Conservation (phyloP, 75 land plant genomes). For the Cupressus sempervirens region DNA sequence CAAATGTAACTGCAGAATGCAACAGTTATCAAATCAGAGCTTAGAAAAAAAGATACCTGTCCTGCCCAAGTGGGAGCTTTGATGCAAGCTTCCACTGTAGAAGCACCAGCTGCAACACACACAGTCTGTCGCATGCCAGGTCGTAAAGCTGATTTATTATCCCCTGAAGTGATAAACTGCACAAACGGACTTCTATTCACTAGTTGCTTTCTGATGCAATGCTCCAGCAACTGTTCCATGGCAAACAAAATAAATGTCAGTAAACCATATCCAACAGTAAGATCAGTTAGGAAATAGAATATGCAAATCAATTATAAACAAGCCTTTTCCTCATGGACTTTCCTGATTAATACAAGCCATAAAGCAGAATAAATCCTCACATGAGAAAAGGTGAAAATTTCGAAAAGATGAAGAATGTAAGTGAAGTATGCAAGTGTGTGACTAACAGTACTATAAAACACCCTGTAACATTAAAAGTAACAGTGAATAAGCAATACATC, state of each 20-base stretch:
- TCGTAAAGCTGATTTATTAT: slow-evolving; percentile 23
- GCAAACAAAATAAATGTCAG: neutral
- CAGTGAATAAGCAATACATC: neutral
- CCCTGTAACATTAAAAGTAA: neutral
- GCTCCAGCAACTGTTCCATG: slow-evolving; percentile 72
- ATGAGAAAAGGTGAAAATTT: neutral
- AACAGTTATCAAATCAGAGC: neutral
- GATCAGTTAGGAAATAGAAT: neutral
- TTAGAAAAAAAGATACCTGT: slow-evolving; percentile 51
- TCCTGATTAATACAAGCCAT: slow-evolving; percentile 5
- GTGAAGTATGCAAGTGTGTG: too few relatives aligned
- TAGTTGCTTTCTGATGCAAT: slow-evolving; percentile 72
- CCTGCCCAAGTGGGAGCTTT: slow-evolving; percentile 88
- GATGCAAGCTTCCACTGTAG: slow-evolving; percentile 74
- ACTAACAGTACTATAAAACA: neutral
- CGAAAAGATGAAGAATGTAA: neutral
- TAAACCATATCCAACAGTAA: neutral
- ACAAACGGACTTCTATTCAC: slow-evolving; percentile 66
- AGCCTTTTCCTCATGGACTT: neutral
- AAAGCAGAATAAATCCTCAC: neutral
- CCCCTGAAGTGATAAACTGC: slow-evolving; percentile 32
- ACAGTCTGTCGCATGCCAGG: slow-evolving; percentile 63
- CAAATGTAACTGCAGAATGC: too few relatives aligned
- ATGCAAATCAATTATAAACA: neutral
- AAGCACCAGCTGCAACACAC: slow-evolving; percentile 85